Evolutionary conservation across 257 asterid species (phyloP).

Genomic region (Asclepias syriaca): DNA sequence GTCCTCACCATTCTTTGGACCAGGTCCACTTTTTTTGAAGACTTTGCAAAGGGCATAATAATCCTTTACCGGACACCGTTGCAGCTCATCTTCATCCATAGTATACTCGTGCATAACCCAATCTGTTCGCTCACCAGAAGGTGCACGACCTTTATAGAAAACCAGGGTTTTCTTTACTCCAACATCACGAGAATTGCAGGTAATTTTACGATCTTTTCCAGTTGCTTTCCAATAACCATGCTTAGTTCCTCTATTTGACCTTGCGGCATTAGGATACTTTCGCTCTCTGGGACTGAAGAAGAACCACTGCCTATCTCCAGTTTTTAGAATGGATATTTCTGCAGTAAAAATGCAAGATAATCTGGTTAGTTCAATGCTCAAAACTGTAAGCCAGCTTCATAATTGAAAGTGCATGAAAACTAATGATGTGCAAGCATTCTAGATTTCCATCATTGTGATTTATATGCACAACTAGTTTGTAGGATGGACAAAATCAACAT

Average conservation of each 20-base stretch:
- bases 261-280: slow-evolving; percentile 82
- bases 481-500: neutral
- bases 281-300: slow-evolving; percentile 86
- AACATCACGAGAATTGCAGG: slow-evolving; percentile 55
- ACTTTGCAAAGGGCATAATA: slow-evolving; percentile 84
- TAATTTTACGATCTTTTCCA: slow-evolving; percentile 77
- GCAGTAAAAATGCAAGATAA: slow-evolving; percentile 25
- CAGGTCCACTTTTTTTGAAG: slow-evolving; percentile 92
- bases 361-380: slow-evolving; percentile 16
- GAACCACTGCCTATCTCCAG: slow-evolving; percentile 95
- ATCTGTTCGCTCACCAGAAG: slow-evolving; percentile 77
- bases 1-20: slow-evolving; percentile 98
- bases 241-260: slow-evolving; percentile 75
- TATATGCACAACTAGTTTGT: neutral
- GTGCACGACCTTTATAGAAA: slow-evolving; percentile 86
- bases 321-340: slow-evolving; percentile 71
- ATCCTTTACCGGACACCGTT: slow-evolving; percentile 52
- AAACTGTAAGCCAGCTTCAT: neutral
- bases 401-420: neutral
- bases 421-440: neutral
- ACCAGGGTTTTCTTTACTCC: slow-evolving; percentile 92
- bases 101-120: slow-evolving; percentile 99
- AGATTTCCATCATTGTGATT: neutral
- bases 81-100: slow-evolving; percentile 76
- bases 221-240: slow-evolving; percentile 96